phyloP scores from a whole-genome alignment of 1,139 yeast genomes.

The Lodderomyces metapsilosis region DNA sequence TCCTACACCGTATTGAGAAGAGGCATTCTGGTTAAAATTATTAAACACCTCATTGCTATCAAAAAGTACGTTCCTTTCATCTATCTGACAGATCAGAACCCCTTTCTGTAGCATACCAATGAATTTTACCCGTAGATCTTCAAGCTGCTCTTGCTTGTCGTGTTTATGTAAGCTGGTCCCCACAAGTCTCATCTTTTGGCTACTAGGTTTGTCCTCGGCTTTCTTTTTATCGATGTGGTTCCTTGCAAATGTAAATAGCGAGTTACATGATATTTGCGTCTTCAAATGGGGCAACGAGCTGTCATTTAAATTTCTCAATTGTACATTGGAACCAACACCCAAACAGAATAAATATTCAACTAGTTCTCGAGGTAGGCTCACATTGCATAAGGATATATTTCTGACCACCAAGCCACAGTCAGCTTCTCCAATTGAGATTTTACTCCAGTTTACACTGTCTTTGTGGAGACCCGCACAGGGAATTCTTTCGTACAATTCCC shows the following conservation, averaged over 20 bases:
- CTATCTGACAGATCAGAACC: conserved; percentile 12
- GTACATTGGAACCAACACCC: conserved; percentile 43
- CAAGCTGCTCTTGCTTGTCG: not conserved
- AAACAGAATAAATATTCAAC: conserved; percentile 33
- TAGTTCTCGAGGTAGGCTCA: conserved; percentile 36
- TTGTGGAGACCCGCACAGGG: conserved; percentile 40
- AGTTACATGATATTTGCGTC: conserved; percentile 29
- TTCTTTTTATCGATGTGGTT: conserved; percentile 24
- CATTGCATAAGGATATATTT: conserved; percentile 32
- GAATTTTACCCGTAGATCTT: not conserved
- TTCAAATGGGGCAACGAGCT: conserved; percentile 31
- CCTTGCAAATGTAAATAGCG: conserved; percentile 24
- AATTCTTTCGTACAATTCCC: conserved; percentile 45
- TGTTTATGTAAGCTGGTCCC: not conserved
- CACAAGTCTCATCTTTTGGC: not conserved
- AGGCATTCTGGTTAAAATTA: conserved; percentile 7
- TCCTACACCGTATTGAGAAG: not conserved
- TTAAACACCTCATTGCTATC: conserved; percentile 27
- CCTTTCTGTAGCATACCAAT: not conserved
- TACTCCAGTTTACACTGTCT: conserved; percentile 35
- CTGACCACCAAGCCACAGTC: conserved; percentile 32
- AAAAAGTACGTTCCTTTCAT: conserved; percentile 29
- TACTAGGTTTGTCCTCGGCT: conserved; percentile 9
- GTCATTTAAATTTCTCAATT: conserved; percentile 20
- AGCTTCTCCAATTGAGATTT: conserved; percentile 33